These are phyloP conservation scores for Phytophthora idaei DNA, from an alignment of 352 stramenopile species.

Conservation along the genomic window DNA sequence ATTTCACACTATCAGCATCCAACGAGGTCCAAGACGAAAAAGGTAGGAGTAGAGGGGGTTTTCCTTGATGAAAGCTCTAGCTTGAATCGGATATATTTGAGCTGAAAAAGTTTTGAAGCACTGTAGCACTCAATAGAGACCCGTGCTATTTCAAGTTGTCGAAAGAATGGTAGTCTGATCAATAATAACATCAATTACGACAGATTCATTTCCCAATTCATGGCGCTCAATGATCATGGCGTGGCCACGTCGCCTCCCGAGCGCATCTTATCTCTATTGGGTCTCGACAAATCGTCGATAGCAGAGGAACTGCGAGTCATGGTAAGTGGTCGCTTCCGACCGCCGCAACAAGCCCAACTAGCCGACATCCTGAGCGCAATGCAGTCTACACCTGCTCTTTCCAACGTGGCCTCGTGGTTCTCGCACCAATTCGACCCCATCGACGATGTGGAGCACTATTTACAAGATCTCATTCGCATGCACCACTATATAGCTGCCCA, in stretches of 20 bases:
- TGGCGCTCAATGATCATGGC: slow-evolving; percentile 1
- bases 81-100: too few species aligned
- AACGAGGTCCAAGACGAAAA: too few species aligned
- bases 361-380: slow-evolving; percentile 34
- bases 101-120: too few species aligned
- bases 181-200: too few species aligned
- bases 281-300: slow-evolving; percentile 40
- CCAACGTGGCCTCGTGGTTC: slow-evolving; percentile 49
- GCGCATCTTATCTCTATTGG: slow-evolving; percentile 49
- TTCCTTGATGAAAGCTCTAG: too few species aligned
- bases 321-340: slow-evolving; percentile 45
- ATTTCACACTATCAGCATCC: too few species aligned
- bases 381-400: slow-evolving; percentile 20
- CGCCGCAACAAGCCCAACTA: slow-evolving; percentile 49
- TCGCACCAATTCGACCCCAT: slow-evolving; percentile 62
- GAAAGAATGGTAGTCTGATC: background rate
- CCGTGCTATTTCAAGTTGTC: background rate
- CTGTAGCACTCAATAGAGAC: too few species aligned
- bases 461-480: slow-evolving; percentile 64
- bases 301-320: slow-evolving; percentile 44
- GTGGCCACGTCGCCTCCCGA: slow-evolving; percentile 8
- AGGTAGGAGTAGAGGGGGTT: too few species aligned
- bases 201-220: background rate
- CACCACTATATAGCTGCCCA: slow-evolving; percentile 55
- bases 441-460: slow-evolving; percentile 64